phyloP scores from a whole-genome alignment of 225 moss, liverwort and hornwort species.

The Lunularia cruciata region DNA sequence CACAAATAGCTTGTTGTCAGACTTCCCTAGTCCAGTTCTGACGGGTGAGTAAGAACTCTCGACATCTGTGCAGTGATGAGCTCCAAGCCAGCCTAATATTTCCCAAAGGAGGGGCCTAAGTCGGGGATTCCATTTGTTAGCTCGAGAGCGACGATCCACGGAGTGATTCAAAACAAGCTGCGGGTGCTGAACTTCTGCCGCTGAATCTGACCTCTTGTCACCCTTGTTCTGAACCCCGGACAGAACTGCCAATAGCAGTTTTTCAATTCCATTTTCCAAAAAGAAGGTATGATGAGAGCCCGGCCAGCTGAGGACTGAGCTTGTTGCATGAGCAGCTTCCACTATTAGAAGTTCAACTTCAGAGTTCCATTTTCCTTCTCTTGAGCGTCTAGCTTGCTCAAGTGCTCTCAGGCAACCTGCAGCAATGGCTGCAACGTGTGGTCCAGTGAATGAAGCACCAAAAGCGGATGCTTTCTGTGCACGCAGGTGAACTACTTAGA shows the following conservation, averaged over 20 bases:
- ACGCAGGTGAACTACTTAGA: constrained; percentile 32
- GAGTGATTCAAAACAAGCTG: constrained; percentile 27
- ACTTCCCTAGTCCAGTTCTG: constrained; percentile 26
- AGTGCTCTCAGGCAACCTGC: constrained; percentile 65
- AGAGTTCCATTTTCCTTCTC: constrained; percentile 39
- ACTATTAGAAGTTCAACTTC: constrained; percentile 50
- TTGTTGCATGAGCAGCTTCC: constrained; percentile 69
- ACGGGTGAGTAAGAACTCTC: constrained; percentile 34
- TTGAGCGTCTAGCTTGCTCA: constrained; percentile 45
- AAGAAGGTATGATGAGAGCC: constrained; percentile 61
- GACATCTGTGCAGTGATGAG: constrained; percentile 42
- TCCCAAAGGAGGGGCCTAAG: constrained; percentile 75
- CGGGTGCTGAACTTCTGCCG: constrained; percentile 24
- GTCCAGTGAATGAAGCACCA: constrained; percentile 58
- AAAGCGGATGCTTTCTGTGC: constrained; percentile 67
- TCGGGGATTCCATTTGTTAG: constrained; percentile 56
- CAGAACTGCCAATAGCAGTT: constrained; percentile 43
- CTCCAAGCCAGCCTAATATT: constrained; percentile 68
- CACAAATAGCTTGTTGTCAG: constrained; percentile 47
- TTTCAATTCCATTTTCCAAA: constrained; percentile 48
- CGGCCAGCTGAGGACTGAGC: constrained; percentile 69
- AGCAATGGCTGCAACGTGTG: constrained; percentile 53
- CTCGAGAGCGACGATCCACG: constrained; percentile 44
- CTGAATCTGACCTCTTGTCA: constrained; percentile 27
- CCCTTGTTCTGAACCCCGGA: constrained; percentile 28